phyloP scores from a whole-genome alignment of 768 basidiomycete species.

The Zangia roseola region DNA sequence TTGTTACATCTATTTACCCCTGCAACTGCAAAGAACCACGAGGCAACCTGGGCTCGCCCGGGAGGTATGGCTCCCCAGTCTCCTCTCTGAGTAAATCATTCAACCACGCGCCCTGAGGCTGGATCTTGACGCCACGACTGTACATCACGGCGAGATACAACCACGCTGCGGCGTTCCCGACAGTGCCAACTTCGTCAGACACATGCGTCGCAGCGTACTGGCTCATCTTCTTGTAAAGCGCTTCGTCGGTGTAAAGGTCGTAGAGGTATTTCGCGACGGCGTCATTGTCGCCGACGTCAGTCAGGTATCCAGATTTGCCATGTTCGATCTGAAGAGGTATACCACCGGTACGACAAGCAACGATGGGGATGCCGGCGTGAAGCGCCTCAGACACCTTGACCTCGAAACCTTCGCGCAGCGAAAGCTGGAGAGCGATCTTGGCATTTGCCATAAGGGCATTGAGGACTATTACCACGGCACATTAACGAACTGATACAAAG shows the following conservation, averaged over 20 bases:
- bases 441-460: conserved; percentile 88
- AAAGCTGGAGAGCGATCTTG: conserved; percentile 88
- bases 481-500: conserved; percentile 3
- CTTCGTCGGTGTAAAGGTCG: conserved; percentile 75
- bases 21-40: conserved; percentile 56
- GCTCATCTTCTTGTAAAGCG: conserved; percentile 60
- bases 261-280: conserved; percentile 74
- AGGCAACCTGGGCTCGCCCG: conserved; percentile 71
- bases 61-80: conserved; percentile 65
- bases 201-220: conserved; percentile 72
- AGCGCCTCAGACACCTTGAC: conserved; percentile 97
- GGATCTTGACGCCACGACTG: conserved; percentile 68
- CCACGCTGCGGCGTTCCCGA: conserved; percentile 72
- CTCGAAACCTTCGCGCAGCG: conserved; percentile 93
- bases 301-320: conserved; percentile 86
- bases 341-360: conserved; percentile 84
- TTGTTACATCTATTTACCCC: conserved; percentile 12
- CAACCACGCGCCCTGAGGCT: conserved; percentile 82
- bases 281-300: conserved; percentile 71
- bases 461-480: conserved; percentile 49
- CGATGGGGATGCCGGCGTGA: conserved; percentile 83
- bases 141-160: conserved; percentile 80
- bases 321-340: conserved; percentile 91
- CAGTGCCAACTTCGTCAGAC: conserved; percentile 81
- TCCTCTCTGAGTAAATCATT: conserved; percentile 79